phyloP scores from a whole-genome alignment of 805 yeast species.

The Candida takata region DNA sequence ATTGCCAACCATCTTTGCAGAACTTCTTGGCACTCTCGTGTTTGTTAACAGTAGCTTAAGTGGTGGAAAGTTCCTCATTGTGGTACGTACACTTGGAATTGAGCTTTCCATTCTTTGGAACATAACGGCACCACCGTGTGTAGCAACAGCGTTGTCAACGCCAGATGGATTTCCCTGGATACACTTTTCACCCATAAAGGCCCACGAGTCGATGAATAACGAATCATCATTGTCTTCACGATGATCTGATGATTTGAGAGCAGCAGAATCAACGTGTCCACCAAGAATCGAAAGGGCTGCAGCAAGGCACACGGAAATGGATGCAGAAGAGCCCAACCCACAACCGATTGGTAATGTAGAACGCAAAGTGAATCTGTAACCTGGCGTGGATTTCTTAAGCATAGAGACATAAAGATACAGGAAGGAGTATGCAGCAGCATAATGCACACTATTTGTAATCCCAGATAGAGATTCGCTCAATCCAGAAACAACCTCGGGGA shows the following conservation, averaged over 20 bases:
- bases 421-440: slow-evolving; percentile 76
- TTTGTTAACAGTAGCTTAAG: slow-evolving; percentile 72
- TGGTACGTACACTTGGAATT: slow-evolving; percentile 54
- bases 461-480: slow-evolving; percentile 38
- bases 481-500: slow-evolving; percentile 48
- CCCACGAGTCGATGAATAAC: slow-evolving; percentile 73
- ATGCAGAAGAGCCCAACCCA: slow-evolving; percentile 92
- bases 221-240: slow-evolving; percentile 36
- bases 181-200: slow-evolving; percentile 89
- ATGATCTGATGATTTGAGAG: slow-evolving; percentile 28
- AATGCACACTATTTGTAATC: slow-evolving; percentile 52
- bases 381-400: slow-evolving; percentile 40
- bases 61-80: slow-evolving; percentile 68
- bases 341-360: slow-evolving; percentile 94
- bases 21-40: slow-evolving; percentile 80
- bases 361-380: slow-evolving; percentile 56
- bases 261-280: slow-evolving; percentile 40
- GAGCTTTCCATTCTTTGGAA: slow-evolving; percentile 58
- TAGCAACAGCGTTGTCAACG: slow-evolving; percentile 92
- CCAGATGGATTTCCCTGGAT: slow-evolving; percentile 97
- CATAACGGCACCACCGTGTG: slow-evolving; percentile 92
- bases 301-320: slow-evolving; percentile 77
- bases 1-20: slow-evolving; percentile 73
- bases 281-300: slow-evolving; percentile 64
- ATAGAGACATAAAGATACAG: slow-evolving; percentile 65